Evolutionary conservation across 2,329 filamentous ascomycete genomes (phyloP).

Genomic region (Ascochyta lentis): DNA sequence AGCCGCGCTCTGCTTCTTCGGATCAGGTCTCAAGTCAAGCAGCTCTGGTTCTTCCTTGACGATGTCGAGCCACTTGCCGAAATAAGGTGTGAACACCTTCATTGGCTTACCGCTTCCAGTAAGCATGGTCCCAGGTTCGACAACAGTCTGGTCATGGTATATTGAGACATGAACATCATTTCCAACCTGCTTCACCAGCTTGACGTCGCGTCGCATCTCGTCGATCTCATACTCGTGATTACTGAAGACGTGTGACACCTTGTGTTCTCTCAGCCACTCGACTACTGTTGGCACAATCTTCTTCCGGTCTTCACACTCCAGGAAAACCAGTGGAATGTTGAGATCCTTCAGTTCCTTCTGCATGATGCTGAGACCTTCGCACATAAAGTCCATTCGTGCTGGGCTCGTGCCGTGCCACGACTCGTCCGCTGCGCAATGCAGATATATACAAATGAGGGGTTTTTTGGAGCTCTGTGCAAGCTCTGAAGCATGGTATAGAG

Average conservation of each 20-base stretch:
- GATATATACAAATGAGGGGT: conserved; percentile 55
- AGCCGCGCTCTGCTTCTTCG: conserved; percentile 48
- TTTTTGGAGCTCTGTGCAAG: conserved; percentile 54
- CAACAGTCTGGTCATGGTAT: conserved; percentile 58
- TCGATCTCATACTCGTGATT: conserved; percentile 58
- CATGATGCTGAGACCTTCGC: conserved; percentile 53
- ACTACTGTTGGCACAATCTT: conserved; percentile 52
- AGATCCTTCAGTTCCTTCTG: conserved; percentile 55
- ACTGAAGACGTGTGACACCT: conserved; percentile 56
- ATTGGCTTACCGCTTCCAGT: conserved; percentile 55
- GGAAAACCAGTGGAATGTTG: conserved; percentile 57
- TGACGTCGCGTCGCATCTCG: conserved; percentile 55
- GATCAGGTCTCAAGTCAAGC: conserved; percentile 52
- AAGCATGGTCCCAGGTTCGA: conserved; percentile 54
- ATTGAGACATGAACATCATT: conserved; percentile 52
- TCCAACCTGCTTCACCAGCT: conserved; percentile 48
- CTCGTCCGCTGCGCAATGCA: conserved; percentile 57
- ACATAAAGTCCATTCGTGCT: conserved; percentile 58
- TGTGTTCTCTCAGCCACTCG: conserved; percentile 54
- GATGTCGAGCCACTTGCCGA: conserved; percentile 55
- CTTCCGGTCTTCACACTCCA: conserved; percentile 52
- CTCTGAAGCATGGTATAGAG: conserved; percentile 54
- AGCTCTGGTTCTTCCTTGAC: conserved; percentile 53
- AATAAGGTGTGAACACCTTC: conserved; percentile 61
- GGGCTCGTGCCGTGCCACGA: conserved; percentile 60